phyloP scores from a whole-genome alignment of 371 early-diverging fungal genomes.

The Choanephora cucurbitarum region DNA sequence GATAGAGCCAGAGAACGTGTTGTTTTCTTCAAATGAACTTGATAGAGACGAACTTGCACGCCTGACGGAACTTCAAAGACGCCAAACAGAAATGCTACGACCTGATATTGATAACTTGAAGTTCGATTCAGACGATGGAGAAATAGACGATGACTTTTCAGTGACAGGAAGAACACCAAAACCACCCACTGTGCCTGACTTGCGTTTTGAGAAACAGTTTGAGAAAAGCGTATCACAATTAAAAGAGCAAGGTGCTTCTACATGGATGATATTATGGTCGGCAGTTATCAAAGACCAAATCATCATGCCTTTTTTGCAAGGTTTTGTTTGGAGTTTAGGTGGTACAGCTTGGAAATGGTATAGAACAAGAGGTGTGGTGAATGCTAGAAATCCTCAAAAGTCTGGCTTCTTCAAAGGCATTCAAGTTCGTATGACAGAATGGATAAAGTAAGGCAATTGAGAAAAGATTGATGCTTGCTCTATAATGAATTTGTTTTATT shows the following conservation, averaged over 20 bases:
- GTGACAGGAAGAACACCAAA: constrained; percentile 15
- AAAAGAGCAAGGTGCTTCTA: constrained; percentile 32
- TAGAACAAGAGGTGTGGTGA: constrained; percentile 28
- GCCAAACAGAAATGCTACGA: constrained; percentile 25
- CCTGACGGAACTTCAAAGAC: constrained; percentile 34
- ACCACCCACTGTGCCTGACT: constrained; percentile 47
- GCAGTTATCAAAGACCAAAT: constrained; percentile 47
- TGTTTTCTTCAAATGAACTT: constrained; percentile 20
- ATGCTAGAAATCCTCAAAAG: constrained; percentile 15
- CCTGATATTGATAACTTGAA: constrained; percentile 18
- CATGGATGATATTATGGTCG: constrained; percentile 32
- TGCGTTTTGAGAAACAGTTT: constrained; percentile 50
- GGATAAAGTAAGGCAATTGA: constrained; percentile 34
- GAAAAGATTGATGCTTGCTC: not conserved
- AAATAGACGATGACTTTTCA: constrained; percentile 18
- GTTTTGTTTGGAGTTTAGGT: constrained; percentile 44
- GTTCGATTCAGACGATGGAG: constrained; percentile 21
- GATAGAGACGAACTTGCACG: constrained; percentile 30
- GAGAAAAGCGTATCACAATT: constrained; percentile 31
- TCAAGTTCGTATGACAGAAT: constrained; percentile 31
- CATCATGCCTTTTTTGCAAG: constrained; percentile 47
- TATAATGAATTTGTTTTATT: constrained; percentile 1
- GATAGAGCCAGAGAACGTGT: constrained; percentile 3
- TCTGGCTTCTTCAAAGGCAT: constrained; percentile 30
- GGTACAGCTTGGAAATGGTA: constrained; percentile 46